Base-by-base conservation (phyloP, 2,329 filamentous ascomycete genomes). In the Lojkania enalia region DNA sequence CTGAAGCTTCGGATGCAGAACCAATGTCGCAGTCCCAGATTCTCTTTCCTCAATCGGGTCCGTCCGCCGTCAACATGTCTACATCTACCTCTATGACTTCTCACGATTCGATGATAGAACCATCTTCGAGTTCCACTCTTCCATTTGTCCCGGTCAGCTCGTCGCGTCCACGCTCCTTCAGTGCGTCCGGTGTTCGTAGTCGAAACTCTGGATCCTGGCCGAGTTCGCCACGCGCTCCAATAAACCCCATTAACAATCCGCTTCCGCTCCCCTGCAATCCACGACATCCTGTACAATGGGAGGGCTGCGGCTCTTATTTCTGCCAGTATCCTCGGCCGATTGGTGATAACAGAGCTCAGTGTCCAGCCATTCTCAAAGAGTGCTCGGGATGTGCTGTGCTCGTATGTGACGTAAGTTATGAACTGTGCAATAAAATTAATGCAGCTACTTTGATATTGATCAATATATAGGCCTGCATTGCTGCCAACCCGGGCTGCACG, bases 251-350 rank as follows among this genome's bases (percentile, higher is more conserved):
- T 31, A 53, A 59, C 1, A 66, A 64, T 16, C 63, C 63, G 12
- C 57, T 67, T 15, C 67, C 70, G 15, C 52, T 72, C 5, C 71
- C 71, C 5, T 69, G 70, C 40, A 62, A 68, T 39, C 65, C 67
- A 20, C 57, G 65, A 3, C 71, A 73, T 53, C 71, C 71, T 9
- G 71, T 73, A 2, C 70, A 73, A 39, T 73, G 71, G 71, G 61
- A 71, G 53, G 71, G 71, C 13, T 73, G 71, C 42, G 71, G 71
- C 2, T 63, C 67, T 2, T 73, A 71, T 49, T 73, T 72, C 43
- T 73, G 71, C 46, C 69, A 70, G 37, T 64, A 62, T 42, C 59
- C 64, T 9, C 51, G 70, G 19, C 66, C 68, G 2, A 61, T 70
- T 11, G 70, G 71, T 18, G 71, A 73, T 39, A 60, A 60, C 21